Base-by-base conservation (phyloP, 2,329 filamentous ascomycete species). In the Rachicladosporium sp. region DNA sequence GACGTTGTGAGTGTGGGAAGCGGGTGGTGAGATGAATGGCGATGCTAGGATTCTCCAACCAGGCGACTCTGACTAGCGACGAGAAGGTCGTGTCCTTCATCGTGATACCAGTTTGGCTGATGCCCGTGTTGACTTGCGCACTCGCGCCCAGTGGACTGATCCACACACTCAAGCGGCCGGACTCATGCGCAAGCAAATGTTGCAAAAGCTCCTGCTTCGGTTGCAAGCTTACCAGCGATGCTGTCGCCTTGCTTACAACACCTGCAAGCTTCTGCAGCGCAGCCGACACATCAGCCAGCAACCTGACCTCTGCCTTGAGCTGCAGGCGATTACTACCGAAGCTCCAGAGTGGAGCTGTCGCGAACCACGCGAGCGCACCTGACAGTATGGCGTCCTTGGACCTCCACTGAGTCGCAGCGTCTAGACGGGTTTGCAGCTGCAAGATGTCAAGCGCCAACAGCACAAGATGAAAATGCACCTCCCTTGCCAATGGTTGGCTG, bases 251-350 rank as follows among this genome's bases (percentile, higher is more conserved):
- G 4, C 42, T 65, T 3, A 76, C 80, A 29, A 84, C 74, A 43
- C 67, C 68, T 1, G 74, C 68, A 8, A 87, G 72, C 2, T 66
- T 69, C 46, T 78, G 76, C 45, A 98, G 63, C 10, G 78, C 74
- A 8, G 64, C 59, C 36, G 80, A 67, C 29, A 95, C 78, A 56
- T 95, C 87, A 5, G 73, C 71, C 31, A 96, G 72, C 11, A 94
- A 67, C 48, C 82, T 81, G 29, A 86, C 76, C 62, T 99, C 91
- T 0, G 93, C 89, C 66, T 93, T 96, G 37, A 96, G 69, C 57
- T 98, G 91, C 10, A 98, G 66, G 36, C 84, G 75, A 56, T 95
- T 98, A 52, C 89, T 91, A 41, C 91, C 91, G 61, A 91, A 96
- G 0, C 91, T 93, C 89, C 91, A 98, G 49, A 69, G 76, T 10